phyloP scores from a whole-genome alignment of 164 flowering plant species.

The Chimonanthus praecox region DNA sequence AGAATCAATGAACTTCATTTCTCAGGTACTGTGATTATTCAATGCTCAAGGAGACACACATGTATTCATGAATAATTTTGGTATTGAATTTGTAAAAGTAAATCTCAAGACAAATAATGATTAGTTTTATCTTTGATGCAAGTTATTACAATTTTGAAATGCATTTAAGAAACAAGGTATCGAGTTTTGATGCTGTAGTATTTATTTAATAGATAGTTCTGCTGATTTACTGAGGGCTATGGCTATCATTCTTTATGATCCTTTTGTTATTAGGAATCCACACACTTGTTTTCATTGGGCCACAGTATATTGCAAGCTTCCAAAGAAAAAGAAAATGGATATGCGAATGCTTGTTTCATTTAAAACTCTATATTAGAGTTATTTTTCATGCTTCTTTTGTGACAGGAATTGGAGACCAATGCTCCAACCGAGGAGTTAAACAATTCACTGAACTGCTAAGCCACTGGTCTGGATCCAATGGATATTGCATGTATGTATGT shows the following conservation, averaged over 20 bases:
- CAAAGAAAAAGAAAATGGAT: not conserved
- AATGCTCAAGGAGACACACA: no score
- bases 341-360: not conserved
- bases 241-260: no score
- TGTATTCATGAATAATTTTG: no score
- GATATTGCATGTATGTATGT: slow-evolving; percentile 66
- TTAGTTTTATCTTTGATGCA: not conserved
- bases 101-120: no score
- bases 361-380: not conserved
- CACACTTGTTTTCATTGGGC: not conserved
- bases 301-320: not conserved
- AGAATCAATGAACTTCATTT: no score
- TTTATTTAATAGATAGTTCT: not conserved
- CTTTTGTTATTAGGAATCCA: not conserved
- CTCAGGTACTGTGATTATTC: no score
- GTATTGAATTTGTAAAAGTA: no score
- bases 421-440: slow-evolving; percentile 49
- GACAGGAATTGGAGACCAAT: slow-evolving; percentile 78
- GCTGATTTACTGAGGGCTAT: not conserved
- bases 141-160: not conserved
- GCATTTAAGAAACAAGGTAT: no score
- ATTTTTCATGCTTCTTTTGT: slow-evolving; percentile 7
- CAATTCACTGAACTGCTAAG: slow-evolving; percentile 53
- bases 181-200: no score
- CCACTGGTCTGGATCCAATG: slow-evolving; percentile 56